A percentile compares a stretch with the other conserved stretches of the same genome.
phyloP scores from a whole-genome alignment of 495 filamentous ascomycete species.

The Cercophora sp. region DNA sequence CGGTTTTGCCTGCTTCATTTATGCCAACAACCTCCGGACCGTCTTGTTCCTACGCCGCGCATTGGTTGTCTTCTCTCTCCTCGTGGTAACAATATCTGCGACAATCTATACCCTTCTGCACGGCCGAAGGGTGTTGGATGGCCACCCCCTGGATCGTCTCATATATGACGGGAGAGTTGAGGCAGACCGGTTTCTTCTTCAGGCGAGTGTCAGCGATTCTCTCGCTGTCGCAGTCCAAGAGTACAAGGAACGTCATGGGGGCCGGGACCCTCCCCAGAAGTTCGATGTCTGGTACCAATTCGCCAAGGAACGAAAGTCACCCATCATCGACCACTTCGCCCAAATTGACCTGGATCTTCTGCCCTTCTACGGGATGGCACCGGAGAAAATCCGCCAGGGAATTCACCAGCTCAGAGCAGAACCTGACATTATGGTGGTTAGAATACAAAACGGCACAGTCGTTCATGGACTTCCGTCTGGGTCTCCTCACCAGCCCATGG shows the following conservation, averaged over 20 bases:
- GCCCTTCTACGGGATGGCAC: conserved; percentile 69
- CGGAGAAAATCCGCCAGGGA: conserved; percentile 53
- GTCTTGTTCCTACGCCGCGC: conserved; percentile 39
- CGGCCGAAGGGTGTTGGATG: conserved; percentile 7
- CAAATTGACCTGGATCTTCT: conserved; percentile 65
- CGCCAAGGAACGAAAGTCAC: conserved; percentile 57
- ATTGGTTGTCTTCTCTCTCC: conserved; percentile 31
- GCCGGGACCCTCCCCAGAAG: conserved; percentile 55
- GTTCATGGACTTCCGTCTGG: conserved; percentile 39
- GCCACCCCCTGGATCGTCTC: conserved; percentile 50
- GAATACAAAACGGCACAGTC: conserved; percentile 48
- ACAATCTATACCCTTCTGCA: conserved; percentile 27
- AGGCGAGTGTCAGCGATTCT: conserved; percentile 47
- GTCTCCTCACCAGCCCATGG: conserved; percentile 46
- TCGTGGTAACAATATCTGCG: conserved; percentile 27
- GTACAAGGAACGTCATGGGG: conserved; percentile 55
- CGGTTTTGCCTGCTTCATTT: conserved; percentile 39
- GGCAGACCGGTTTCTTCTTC: conserved; percentile 39
- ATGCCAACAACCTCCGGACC: conserved; percentile 35
- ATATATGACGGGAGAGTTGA: conserved; percentile 48
- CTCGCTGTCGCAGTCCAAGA: conserved; percentile 52
- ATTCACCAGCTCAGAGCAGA: conserved; percentile 33
- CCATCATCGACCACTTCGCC: conserved; percentile 72
- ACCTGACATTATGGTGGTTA: conserved; percentile 32
- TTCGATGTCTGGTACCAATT: conserved; percentile 76